Percentiles rank a stretch among this genome's conserved stretches.
Conservation (phyloP, 768 basidiomycete genomes). For the Ephemerocybe angulata region DNA sequence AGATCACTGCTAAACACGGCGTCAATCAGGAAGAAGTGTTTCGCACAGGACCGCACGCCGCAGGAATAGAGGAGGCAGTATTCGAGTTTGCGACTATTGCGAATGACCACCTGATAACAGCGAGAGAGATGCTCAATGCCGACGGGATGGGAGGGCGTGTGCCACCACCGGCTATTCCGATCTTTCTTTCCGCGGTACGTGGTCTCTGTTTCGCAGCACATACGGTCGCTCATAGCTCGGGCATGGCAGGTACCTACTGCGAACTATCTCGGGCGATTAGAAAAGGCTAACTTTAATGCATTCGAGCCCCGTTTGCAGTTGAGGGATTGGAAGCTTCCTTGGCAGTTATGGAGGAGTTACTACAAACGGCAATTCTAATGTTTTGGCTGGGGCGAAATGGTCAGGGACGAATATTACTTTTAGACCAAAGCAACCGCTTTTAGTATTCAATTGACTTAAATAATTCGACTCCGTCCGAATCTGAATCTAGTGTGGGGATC, state of each 20-base stretch:
- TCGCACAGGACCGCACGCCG: conserved; percentile 47
- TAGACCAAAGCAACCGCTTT: conserved; percentile 22
- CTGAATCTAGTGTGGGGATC: conserved; percentile 15
- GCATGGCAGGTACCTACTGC: conserved; percentile 58
- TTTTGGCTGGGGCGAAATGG: conserved; percentile 14
- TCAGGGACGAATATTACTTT: conserved; percentile 1
- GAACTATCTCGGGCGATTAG: conserved; percentile 61
- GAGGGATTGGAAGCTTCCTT: conserved; percentile 76
- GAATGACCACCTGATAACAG: conserved; percentile 75
- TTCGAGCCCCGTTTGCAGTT: conserved; percentile 61
- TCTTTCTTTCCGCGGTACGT: conserved; percentile 72
- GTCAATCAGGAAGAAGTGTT: conserved; percentile 81
- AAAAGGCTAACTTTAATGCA: conserved; percentile 67
- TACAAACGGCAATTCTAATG: conserved; percentile 36
- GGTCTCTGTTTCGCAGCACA: conserved; percentile 10
- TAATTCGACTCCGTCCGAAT: conserved; percentile 48
- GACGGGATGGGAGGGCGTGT: conserved; percentile 46
- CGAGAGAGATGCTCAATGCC: conserved; percentile 63
- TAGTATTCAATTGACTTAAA: conserved; percentile 39
- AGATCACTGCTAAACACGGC: conserved; percentile 73
- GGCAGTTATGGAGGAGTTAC: conserved; percentile 54
- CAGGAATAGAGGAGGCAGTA: conserved; percentile 71
- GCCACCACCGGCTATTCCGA: conserved; percentile 58
- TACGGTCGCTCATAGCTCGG: conserved; percentile 17
- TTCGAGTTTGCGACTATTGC: conserved; percentile 80